Conservation (phyloP, 345 rosid species). For the Dipteronia dyeriana region DNA sequence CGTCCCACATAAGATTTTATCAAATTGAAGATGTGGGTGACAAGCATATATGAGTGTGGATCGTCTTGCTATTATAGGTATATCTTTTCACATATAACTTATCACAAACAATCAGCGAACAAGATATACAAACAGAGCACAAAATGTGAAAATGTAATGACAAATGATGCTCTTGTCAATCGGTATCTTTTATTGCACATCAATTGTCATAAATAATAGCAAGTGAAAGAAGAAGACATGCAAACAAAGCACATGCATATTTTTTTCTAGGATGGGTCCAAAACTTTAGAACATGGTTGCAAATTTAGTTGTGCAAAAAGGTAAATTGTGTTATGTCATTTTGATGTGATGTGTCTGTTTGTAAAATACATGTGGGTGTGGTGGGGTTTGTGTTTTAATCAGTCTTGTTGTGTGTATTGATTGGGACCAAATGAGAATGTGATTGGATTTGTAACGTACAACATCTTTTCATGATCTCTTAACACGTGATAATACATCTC, state of each 20-base stretch:
- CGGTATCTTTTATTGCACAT: too few species aligned
- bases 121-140: too few species aligned
- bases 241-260: not conserved
- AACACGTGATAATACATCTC: too few species aligned
- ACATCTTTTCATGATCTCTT: too few species aligned
- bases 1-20: too few species aligned
- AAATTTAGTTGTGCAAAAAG: conserved; percentile 7
- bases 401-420: not conserved
- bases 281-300: not conserved
- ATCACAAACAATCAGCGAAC: too few species aligned
- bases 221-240: not conserved
- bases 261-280: conserved; percentile 4
- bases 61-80: not conserved
- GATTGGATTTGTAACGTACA: not conserved
- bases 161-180: too few species aligned
- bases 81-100: not conserved
- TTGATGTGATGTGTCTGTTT: not conserved
- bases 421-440: not conserved
- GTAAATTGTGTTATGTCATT: not conserved
- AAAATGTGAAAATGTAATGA: too few species aligned
- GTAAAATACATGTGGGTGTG: not conserved
- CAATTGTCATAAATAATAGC: not conserved
- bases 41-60: not conserved
- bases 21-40: too few species aligned
- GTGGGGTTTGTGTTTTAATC: not conserved